Evolutionary conservation across 208 protist genomes (phyloP), one percentile per base, ranked within the genome.

Genomic region (Acanthamoeba castellanii): DNA sequence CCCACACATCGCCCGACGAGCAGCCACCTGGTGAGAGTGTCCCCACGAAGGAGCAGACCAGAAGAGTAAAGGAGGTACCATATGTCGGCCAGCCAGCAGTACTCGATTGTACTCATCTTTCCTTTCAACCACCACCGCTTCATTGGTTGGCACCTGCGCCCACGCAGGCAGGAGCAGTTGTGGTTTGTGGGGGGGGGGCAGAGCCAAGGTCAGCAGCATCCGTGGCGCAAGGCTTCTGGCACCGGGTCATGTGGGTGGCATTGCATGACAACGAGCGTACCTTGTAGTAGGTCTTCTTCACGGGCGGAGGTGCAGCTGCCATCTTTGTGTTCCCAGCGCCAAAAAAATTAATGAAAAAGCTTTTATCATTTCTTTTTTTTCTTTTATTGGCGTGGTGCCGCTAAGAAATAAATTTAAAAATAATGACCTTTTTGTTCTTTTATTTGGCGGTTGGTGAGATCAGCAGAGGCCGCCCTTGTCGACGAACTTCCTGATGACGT

Each of bases 231-330:
- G n/a, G n/a, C n/a, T 55, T 55, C 13, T 25, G 20, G 57, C 52
- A 64, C 14, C n/a, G n/a, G n/a, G n/a, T n/a, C n/a, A n/a, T n/a
- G n/a, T n/a, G n/a, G n/a, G n/a, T n/a, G n/a, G n/a, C 57, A 27
- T 20, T 34, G 3, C 9, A 20, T 42, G 32, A n/a, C 7, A 27
- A 20, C 14, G 30, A 7, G 34, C 16, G n/a, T 22, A 82, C 74
- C 37, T 82, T 82, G 37, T 55, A 52, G 74, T 52, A 82, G 74
- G 74, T 82, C 37, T 82, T 82, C 74, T 82, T 82, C 64, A 72
- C 64, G 7, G 74, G 74, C 4, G 2, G 74, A 11, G 74, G 74
- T 20, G 72, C 25, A 13, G 32, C 74, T 16, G 25, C 25, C 61
- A 68, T 68, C 61, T 30, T 68, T 5, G 13, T n/a, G n/a, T n/a